Percentiles rank a stretch among this genome's conserved stretches.
Evolutionary conservation across 768 basidiomycete genomes (phyloP).

Genomic region (Pulveroboletus sp.): DNA sequence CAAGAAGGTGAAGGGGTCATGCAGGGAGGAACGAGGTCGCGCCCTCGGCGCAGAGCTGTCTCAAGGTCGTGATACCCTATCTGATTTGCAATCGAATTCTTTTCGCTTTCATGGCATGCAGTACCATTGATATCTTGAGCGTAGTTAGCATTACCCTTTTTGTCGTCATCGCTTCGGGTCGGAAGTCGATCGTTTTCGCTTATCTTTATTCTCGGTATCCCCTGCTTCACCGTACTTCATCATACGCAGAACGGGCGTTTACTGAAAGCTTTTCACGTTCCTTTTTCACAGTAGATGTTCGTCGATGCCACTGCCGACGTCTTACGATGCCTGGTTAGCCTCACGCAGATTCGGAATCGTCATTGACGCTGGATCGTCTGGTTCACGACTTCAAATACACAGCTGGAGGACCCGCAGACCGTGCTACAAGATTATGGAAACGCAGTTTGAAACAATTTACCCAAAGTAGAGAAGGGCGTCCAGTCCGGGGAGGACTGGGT

Average conservation of each 20-base stretch:
- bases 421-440: too few species aligned
- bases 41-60: conserved; percentile 22
- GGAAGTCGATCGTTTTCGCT: too few species aligned
- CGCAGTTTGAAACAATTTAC: conserved; percentile 53
- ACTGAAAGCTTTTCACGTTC: conserved; percentile 19
- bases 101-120: too few species aligned
- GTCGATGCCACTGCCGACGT: conserved; percentile 73
- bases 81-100: too few species aligned
- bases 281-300: conserved; percentile 24
- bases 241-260: conserved; percentile 15
- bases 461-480: conserved; percentile 90
- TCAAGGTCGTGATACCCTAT: conserved; percentile 14
- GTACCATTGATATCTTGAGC: too few species aligned
- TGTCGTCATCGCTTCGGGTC: too few species aligned
- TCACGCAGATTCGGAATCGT: conserved; percentile 88
- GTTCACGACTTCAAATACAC: conserved; percentile 94
- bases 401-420: conserved; percentile 84
- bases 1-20: conserved; percentile 21
- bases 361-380: conserved; percentile 98
- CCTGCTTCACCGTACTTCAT: too few species aligned
- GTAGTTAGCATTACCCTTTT: too few species aligned
- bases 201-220: too few species aligned
- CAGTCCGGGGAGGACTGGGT: conserved; percentile 80
- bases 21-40: conserved; percentile 29
- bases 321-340: conserved; percentile 68